Percentiles rank a stretch among this genome's conserved stretches.
Evolutionary conservation across 495 filamentous ascomycete species (phyloP).

Genomic region (Pseudoneurospora amorphoporcata): DNA sequence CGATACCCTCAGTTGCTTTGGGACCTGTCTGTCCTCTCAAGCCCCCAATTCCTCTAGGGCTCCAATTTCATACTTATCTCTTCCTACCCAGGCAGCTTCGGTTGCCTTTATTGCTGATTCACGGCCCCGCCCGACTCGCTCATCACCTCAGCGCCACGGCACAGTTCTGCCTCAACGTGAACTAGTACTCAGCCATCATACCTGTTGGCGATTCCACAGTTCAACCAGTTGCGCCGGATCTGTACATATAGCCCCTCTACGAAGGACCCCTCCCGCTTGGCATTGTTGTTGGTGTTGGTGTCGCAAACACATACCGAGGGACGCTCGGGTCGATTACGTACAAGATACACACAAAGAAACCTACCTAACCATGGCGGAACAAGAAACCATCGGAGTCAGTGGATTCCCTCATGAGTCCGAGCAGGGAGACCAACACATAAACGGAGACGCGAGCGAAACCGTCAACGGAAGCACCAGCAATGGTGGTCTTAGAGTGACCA

Average conservation of each 20-base stretch:
- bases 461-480: constrained; percentile 16
- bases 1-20: neutral
- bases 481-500: neutral
- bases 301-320: neutral
- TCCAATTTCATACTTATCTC: neutral
- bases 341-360: neutral
- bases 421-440: constrained; percentile 7
- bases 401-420: constrained; percentile 16
- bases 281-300: neutral
- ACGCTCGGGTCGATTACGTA: neutral
- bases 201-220: neutral
- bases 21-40: neutral
- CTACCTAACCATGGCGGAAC: neutral
- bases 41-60: neutral
- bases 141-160: neutral
- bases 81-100: neutral
- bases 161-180: neutral
- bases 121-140: neutral
- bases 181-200: neutral
- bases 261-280: neutral
- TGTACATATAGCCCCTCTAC: neutral
- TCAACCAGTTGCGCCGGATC: neutral
- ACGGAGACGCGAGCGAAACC: constrained; percentile 9
- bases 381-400: constrained; percentile 22
- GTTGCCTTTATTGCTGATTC: neutral